Conservation (phyloP, 2,329 filamentous ascomycete genomes). For the Fusarium nurragi region DNA sequence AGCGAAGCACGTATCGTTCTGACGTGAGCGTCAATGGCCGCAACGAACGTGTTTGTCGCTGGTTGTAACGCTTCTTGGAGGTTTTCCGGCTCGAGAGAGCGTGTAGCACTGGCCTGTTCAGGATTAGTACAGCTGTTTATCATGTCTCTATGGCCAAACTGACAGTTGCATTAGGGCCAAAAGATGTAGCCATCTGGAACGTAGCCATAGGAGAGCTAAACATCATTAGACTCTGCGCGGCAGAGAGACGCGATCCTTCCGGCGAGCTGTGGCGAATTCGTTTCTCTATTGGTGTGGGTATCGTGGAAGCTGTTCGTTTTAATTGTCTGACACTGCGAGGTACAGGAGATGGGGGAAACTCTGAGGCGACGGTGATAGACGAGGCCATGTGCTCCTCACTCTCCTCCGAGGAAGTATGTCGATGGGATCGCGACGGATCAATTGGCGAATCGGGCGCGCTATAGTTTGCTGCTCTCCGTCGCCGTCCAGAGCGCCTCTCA, state of each 20-base stretch:
- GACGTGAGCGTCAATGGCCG: constrained; percentile 40
- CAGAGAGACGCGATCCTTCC: constrained; percentile 43
- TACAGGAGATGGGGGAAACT: constrained; percentile 39
- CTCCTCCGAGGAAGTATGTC: constrained; percentile 36
- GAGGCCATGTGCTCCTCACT: constrained; percentile 42
- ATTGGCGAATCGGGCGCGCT: constrained; percentile 34
- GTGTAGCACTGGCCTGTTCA: constrained; percentile 27
- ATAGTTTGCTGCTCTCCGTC: constrained; percentile 36
- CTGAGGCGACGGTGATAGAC: constrained; percentile 43
- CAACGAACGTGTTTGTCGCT: constrained; percentile 30
- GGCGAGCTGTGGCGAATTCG: constrained; percentile 41
- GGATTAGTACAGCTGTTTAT: not conserved
- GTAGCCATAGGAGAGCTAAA: constrained; percentile 45
- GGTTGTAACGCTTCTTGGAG: constrained; percentile 40
- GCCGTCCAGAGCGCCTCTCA: constrained; percentile 37
- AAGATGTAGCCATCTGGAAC: constrained; percentile 44
- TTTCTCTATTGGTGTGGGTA: constrained; percentile 38
- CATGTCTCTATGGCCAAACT: not conserved
- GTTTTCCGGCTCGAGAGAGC: constrained; percentile 35
- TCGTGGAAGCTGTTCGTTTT: constrained; percentile 33
- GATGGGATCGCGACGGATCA: constrained; percentile 28
- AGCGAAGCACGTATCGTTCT: constrained; percentile 39
- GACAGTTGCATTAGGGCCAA: constrained; percentile 28
- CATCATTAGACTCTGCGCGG: constrained; percentile 44
- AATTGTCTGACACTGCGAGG: constrained; percentile 38